A percentile compares a stretch with the other conserved stretches of the same genome.
These are phyloP conservation scores for Melanomma pulvis-pyrius DNA, from an alignment of 495 filamentous ascomycete genomes.

Conservation along the genomic window DNA sequence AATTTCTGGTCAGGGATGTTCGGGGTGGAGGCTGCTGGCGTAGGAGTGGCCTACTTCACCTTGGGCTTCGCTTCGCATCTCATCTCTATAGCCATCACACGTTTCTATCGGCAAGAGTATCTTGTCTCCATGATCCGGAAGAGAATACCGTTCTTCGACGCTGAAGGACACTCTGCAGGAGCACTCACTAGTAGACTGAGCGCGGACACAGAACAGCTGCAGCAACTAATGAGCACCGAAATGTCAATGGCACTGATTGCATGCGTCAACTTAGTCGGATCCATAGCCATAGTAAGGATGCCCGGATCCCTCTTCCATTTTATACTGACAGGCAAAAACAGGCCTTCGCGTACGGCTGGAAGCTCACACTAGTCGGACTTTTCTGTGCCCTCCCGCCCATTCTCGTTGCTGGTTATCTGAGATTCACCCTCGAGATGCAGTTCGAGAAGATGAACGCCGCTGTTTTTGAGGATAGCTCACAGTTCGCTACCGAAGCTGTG, in stretches of 20 bases:
- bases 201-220: slow-evolving; percentile 32
- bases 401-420: slow-evolving; percentile 35
- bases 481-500: slow-evolving; percentile 41
- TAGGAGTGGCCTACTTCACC: slow-evolving; percentile 33
- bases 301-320: background rate
- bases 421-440: slow-evolving; percentile 39
- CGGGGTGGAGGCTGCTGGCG: slow-evolving; percentile 32
- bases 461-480: slow-evolving; percentile 40
- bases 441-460: slow-evolving; percentile 40
- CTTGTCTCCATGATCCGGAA: slow-evolving; percentile 36
- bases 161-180: slow-evolving; percentile 38
- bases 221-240: slow-evolving; percentile 37
- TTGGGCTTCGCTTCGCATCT: slow-evolving; percentile 32
- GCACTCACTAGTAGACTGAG: slow-evolving; percentile 36
- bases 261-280: slow-evolving; percentile 37
- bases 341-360: slow-evolving; percentile 41
- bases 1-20: slow-evolving; percentile 43
- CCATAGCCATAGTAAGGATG: slow-evolving; percentile 19
- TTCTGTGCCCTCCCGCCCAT: slow-evolving; percentile 38
- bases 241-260: slow-evolving; percentile 36
- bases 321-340: background rate
- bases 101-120: slow-evolving; percentile 40
- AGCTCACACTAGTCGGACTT: slow-evolving; percentile 37
- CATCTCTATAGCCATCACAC: slow-evolving; percentile 24
- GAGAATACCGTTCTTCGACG: slow-evolving; percentile 41